phyloP scores from a whole-genome alignment of 225 moss, liverwort and hornwort species.

The Pseudisothecium myosuroides region DNA sequence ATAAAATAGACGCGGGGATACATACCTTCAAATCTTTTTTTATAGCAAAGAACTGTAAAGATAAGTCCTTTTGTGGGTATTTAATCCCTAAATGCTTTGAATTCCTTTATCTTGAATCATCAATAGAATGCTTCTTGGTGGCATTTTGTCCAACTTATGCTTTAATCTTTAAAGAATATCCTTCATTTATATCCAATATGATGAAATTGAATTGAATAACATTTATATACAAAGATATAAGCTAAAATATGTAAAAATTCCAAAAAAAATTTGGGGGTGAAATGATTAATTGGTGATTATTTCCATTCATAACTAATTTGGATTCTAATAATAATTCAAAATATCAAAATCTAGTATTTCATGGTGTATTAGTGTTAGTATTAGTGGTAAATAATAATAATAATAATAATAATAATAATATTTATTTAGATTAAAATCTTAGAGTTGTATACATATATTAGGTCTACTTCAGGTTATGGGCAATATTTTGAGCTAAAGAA shows the following conservation, averaged over 20 bases:
- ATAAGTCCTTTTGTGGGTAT: neutral
- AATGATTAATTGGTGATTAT: neutral
- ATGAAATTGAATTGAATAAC: neutral
- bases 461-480: rapidly evolving
- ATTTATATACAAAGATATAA: neutral
- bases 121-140: neutral
- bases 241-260: neutral
- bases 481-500: neutral
- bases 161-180: neutral
- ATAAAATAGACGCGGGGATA: neutral
- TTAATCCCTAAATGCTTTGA: neutral
- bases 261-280: rapidly evolving
- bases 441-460: rapidly evolving
- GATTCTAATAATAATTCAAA: neutral
- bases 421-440: no score
- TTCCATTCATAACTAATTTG: neutral
- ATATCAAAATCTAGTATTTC: no score
- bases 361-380: no score
- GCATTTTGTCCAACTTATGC: neutral
- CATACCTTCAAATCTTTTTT: neutral
- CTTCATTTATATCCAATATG: neutral
- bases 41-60: neutral
- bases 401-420: no score
- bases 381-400: neutral
- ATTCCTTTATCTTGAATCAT: neutral